Base-by-base conservation (phyloP, 2,329 filamentous ascomycete species). In the Trichoderma gracile region DNA sequence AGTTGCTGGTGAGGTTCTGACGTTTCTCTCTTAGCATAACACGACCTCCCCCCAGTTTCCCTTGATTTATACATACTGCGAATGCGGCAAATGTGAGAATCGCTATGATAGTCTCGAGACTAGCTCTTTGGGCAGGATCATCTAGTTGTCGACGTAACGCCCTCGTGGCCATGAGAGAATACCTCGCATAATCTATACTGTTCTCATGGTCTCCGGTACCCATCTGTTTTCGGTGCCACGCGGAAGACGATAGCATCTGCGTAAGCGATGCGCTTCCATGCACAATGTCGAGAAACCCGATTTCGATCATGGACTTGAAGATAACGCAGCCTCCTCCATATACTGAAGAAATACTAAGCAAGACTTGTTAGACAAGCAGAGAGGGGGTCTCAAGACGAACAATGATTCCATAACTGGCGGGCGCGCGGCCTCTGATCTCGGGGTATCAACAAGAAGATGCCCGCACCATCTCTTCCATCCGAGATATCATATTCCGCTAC, bases 301-400 rank as follows among this genome's bases (percentile, higher is more conserved):
- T 53, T 25, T 61, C 58, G 33, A 61, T 53, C 58, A 61, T 61
- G 0, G 58, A 53, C 23, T 61, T 61, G 58, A 61, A 61, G 58
- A 61, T 43, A n/a, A 61, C 58, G 15, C 58, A 61, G 38, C 58
- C 38, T 45, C 58, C 55, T 12, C 43, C 58, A 17, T 61, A 61
- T 21, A 61, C 58, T 61, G 10, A 12, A 53, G 5, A 23, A 23
- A 5, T 12, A 17, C 2, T 52, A 25, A 52, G 46, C 14, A 53
- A 45, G 23, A 23, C 6, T 33, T n/a, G 14, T 15, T 2, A 0
- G 15, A n/a, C 5, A 12, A 10, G 19, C 10, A 5, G 27, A 15
- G 21, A 9, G 46, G 23, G 21, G 7, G 10, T 3, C 45, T 19
- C 27, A 38, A 2, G 8, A 61, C 58, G 47, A 53, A 61, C 58